Evolutionary conservation across 257 asterid species (phyloP).

Genomic region (Nicotiana undulata): DNA sequence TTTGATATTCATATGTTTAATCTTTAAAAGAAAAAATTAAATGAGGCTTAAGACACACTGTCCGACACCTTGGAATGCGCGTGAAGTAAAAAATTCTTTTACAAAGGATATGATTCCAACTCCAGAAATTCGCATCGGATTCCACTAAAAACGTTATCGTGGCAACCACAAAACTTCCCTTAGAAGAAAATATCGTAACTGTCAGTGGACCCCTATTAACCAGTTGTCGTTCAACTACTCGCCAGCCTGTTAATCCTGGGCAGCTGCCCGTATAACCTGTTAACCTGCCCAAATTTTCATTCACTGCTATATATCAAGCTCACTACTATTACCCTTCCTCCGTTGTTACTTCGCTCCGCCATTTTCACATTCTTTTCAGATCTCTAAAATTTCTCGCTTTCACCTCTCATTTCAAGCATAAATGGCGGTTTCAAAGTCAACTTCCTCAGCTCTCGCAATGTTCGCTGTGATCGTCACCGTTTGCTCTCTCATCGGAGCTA

Average conservation of each 20-base stretch:
- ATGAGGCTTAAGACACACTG: not conserved
- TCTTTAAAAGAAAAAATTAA: too few species aligned
- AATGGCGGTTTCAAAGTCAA: slow-evolving; percentile 33
- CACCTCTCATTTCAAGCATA: not conserved
- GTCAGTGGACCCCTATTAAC: slow-evolving; percentile 2
- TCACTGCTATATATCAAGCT: slow-evolving; percentile 7
- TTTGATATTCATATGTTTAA: too few species aligned
- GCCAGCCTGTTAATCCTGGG: slow-evolving; percentile 49
- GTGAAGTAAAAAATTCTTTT: not conserved
- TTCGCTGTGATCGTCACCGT: slow-evolving; percentile 13
- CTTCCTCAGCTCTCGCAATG: slow-evolving; percentile 17
- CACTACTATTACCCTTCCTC: accelerated
- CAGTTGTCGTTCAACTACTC: slow-evolving; percentile 7
- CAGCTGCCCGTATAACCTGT: slow-evolving; percentile 38
- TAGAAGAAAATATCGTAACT: not conserved
- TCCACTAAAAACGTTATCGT: not conserved
- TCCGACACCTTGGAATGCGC: not conserved
- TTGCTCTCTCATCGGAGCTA: slow-evolving; percentile 28
- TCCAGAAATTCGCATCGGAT: not conserved
- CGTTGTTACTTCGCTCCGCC: not conserved
- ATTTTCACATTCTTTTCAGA: not conserved
- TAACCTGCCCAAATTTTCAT: slow-evolving; percentile 30
- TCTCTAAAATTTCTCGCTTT: not conserved
- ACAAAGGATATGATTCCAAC: not conserved
- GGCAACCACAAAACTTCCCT: not conserved